Percentiles rank a stretch among this genome's conserved stretches.
Conservation (phyloP, 106 monocot genomes). For the Dendrobium chrysotoxum region DNA sequence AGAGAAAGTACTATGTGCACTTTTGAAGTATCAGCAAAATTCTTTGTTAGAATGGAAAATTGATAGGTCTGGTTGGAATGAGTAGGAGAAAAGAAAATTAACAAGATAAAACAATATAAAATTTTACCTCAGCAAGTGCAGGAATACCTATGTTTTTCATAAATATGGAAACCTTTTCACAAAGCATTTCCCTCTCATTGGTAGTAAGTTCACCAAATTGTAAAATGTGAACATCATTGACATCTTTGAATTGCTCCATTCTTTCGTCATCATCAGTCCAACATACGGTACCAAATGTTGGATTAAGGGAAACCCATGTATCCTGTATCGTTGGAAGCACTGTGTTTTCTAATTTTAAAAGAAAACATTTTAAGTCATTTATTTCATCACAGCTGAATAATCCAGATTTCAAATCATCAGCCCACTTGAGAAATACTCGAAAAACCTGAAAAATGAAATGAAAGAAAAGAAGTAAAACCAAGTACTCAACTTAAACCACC, state of each 20-base stretch:
- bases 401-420: constrained; percentile 42
- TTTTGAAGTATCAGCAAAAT: too few species aligned
- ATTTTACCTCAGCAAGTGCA: constrained; percentile 36
- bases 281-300: constrained; percentile 38
- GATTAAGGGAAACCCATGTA: constrained; percentile 66
- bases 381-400: constrained; percentile 25
- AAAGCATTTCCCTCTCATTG: constrained; percentile 29
- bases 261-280: constrained; percentile 58
- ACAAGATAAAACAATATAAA: neutral
- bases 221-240: constrained; percentile 26
- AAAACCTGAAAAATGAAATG: constrained; percentile 28
- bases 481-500: too few species aligned
- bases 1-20: too few species aligned
- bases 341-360: constrained; percentile 32
- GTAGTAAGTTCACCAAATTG: constrained; percentile 38
- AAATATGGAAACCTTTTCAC: constrained; percentile 27
- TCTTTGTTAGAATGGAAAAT: too few species aligned
- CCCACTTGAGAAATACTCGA: constrained; percentile 39
- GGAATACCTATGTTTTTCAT: constrained; percentile 44
- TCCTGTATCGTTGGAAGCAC: constrained; percentile 47
- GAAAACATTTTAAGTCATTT: constrained; percentile 25
- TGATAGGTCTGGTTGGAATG: too few species aligned
- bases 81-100: neutral
- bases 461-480: neutral
- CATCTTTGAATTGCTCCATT: constrained; percentile 25